Base-by-base conservation (phyloP, 768 basidiomycete genomes). In the Leccinum subgranulosum region DNA sequence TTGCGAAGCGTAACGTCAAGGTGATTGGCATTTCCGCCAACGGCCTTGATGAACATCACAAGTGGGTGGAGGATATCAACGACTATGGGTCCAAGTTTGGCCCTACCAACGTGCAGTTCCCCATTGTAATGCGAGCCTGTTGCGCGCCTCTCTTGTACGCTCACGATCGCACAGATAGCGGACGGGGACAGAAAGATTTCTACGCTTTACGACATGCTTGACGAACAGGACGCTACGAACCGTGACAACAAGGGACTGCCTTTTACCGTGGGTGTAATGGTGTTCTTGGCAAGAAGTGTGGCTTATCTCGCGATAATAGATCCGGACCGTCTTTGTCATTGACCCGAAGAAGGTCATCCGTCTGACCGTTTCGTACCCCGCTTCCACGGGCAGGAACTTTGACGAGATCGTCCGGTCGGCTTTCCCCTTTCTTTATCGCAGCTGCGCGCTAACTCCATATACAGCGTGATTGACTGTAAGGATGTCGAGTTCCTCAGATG, bases 311-410 rank as follows among this genome's bases (percentile, higher is more conserved):
- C 17, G 12, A 15, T 47, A 33, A 17, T 56, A 92, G 88, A 85
- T 99, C 75, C 89, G 97, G 59, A 97, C 94, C 8, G 97, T 99
- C 59, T 99, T 96, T 75, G 78, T 99, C 63, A 93, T 99, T 68
- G 97, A 99, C 77, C 95, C 97, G 47, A 93, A 92, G 77, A 94
- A 97, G 78, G 81, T 85, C 66, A 97, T 99, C 70, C 90, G 96
- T 60, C 77, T 97, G 66, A 91, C 85, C 15, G 66, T 99, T 63
- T 77, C 93, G 27, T 98, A 98, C 79, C 97, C 97, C 57, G 95
- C 96, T 50, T 88, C 93, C 12, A 94, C 95, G 66, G 97, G 96
- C 46, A 90, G 94, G 68, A 95, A 94, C 82, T 96, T 97, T 70
- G 80, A 81, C 61, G 86, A 87, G 74, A 79, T 87, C 64, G 58